Base-by-base conservation (phyloP, 2,329 filamentous ascomycete species). In the Metarhizium sp. region DNA sequence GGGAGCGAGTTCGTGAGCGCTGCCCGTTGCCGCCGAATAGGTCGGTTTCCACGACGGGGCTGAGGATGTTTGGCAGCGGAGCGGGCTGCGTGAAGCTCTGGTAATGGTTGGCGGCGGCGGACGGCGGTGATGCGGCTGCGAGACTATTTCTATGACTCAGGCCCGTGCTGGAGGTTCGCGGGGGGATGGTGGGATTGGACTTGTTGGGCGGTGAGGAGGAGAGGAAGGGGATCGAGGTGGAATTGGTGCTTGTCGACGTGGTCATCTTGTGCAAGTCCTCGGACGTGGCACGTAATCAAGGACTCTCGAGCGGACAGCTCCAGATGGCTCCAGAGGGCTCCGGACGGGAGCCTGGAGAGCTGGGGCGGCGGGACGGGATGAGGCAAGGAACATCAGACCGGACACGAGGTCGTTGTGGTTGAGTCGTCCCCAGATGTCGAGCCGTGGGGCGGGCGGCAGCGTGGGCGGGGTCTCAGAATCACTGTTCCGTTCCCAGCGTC, bases 141-240 rank as follows among this genome's bases (percentile, higher is more conserved):
- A 69, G 71, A 59, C 58, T 52, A 34, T 56, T 59, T 51, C 64
- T 55, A 59, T 61, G 25, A 25, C 25, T 50, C 34, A 62, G 52
- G 40, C 66, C 65, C 32, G 61, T 62, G 55, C 80, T 83, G 55
- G 87, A 90, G 49, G 85, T 90, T 59, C 88, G 81, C 3, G 85
- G 84, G 20, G 88, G 87, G 55, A 91, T 90, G 42, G 78, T 52
- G 50, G 55, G 46, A 50, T 82, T 84, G 54, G 85, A 84, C 10
- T 81, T 84, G 54, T 81, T 84, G 54, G 85, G 84, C 10, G 70
- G 66, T 55, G 49, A 69, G 62, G 78, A 63, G 64, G 55, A 25
- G 16, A 46, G 30, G n/a, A 45, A 16, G n/a, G 56, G 46, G 2
- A 54, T 18, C 6, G 55, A 45, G 36, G 54, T 40, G 6, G 55